A percentile compares a stretch with the other conserved stretches of the same genome.
These are phyloP conservation scores for Sporothrix humicola DNA, from an alignment of 2,329 filamentous ascomycete genomes.

Conservation along the genomic window DNA sequence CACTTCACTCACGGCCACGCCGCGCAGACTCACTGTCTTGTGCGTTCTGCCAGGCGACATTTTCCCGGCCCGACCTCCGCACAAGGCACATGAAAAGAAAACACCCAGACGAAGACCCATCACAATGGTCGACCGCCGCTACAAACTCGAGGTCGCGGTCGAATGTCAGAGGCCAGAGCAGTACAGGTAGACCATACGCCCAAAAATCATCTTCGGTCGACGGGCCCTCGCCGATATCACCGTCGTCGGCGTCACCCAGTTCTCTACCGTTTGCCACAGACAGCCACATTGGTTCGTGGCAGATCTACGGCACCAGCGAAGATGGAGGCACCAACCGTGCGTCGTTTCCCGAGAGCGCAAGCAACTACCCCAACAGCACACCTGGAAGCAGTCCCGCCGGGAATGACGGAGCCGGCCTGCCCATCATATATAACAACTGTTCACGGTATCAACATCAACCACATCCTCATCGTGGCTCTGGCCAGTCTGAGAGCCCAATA, in stretches of 20 bases:
- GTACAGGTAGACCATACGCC: too few relatives aligned
- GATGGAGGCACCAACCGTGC: background rate
- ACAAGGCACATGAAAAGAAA: constrained; percentile 51
- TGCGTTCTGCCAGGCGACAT: constrained; percentile 48
- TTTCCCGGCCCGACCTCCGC: constrained; percentile 50
- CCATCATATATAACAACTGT: background rate
- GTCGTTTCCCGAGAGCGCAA: background rate
- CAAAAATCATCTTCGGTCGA: background rate
- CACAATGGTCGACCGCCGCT: constrained; percentile 2
- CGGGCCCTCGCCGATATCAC: background rate
- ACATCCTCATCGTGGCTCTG: background rate
- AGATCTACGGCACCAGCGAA: background rate
- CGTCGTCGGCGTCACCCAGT: background rate
- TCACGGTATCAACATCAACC: background rate
- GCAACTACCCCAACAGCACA: background rate
- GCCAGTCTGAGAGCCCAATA: too few relatives aligned
- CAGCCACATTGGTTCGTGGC: background rate
- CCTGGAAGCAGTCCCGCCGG: background rate
- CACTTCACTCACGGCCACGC: constrained; percentile 46
- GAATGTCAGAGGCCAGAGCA: background rate
- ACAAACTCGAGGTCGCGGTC: background rate
- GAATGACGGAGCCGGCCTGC: background rate
- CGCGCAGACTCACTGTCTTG: constrained; percentile 45
- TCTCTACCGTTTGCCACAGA: background rate
- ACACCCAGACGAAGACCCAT: constrained; percentile 43